These are phyloP conservation scores for Epichloe scottii DNA, from an alignment of 2,329 filamentous ascomycete species.

Conservation along the genomic window DNA sequence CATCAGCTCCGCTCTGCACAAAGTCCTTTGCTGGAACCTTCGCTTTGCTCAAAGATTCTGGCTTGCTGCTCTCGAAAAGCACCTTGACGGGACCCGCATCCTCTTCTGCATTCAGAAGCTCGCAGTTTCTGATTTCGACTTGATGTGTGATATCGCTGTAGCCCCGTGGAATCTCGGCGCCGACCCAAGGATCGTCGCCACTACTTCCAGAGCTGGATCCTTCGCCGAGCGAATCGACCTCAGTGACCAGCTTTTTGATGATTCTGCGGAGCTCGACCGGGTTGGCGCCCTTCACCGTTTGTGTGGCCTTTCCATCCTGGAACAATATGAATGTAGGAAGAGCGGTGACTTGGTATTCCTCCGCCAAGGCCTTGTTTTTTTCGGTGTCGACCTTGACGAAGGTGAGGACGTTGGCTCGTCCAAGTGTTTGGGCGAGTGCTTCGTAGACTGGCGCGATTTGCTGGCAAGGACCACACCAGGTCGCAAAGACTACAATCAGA, in stretches of 20 bases:
- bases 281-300: constrained; percentile 65
- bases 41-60: constrained; percentile 47
- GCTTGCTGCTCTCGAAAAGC: constrained; percentile 59
- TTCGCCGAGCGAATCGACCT: constrained; percentile 46
- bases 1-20: constrained; percentile 93
- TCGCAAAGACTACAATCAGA: constrained; percentile 60
- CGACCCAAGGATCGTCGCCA: constrained; percentile 50
- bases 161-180: constrained; percentile 61
- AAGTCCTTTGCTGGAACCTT: constrained; percentile 55
- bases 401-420: constrained; percentile 58
- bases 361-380: constrained; percentile 57
- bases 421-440: constrained; percentile 57
- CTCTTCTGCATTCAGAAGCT: constrained; percentile 77
- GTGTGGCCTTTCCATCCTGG: constrained; percentile 53
- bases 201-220: constrained; percentile 26
- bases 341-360: constrained; percentile 59
- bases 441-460: constrained; percentile 75
- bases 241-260: constrained; percentile 57
- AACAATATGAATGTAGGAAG: constrained; percentile 91
- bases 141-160: constrained; percentile 76
- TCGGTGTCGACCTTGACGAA: constrained; percentile 86
- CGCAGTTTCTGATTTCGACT: constrained; percentile 66
- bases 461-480: constrained; percentile 78
- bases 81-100: constrained; percentile 60
- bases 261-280: constrained; percentile 55